Base-by-base conservation (phyloP, 225 moss, liverwort and hornwort genomes). In the Polytrichum formosum region DNA sequence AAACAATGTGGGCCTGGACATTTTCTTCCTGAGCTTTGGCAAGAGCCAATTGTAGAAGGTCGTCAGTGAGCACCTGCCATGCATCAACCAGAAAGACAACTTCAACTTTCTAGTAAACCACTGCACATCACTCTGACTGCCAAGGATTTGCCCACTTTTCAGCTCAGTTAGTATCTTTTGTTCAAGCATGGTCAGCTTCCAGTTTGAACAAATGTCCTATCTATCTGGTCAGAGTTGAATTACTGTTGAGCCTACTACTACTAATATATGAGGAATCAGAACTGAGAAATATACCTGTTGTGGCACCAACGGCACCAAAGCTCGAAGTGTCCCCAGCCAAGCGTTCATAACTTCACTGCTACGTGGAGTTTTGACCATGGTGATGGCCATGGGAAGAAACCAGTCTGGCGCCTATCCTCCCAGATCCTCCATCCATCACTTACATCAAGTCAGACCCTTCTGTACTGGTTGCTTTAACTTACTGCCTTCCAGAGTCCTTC, bases 21-120 rank as follows among this genome's bases (percentile, higher is more conserved):
- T 81, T 90, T 64, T 94, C 94, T 59, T 98, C 94, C 64, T 90
- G 86, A 69, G 93, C 87, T 80, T 94, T 98, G 37, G 92, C 81
- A 54, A 98, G 67, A n/a, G 94, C 97, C 72, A 94, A 56, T 67
- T 77, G 90, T 72, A 98, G 71, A 22, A 98, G 85, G 67, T 91
- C 90, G 54, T 90, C 94, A 26, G 73, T 82, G 67, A 98, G 76
- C 71, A 90, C 76, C 97, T 98, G 81, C 55, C 73, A 54, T 26
- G 60, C 7, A 20, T 21, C 4, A 46, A 46, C 4, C 13, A 46
- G 46, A 13, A 46, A 16, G 16, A 46, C 16, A 46, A 46, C 46
- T 13, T 35, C 35, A 35, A 9, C 35, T 35, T 35, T 2, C 46
- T 13, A 46, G 46, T 46, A 13, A 46, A 46, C 16, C 46, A 46